Conservation (phyloP, 768 basidiomycete genomes). For the Lactarius pseudohatsudake region DNA sequence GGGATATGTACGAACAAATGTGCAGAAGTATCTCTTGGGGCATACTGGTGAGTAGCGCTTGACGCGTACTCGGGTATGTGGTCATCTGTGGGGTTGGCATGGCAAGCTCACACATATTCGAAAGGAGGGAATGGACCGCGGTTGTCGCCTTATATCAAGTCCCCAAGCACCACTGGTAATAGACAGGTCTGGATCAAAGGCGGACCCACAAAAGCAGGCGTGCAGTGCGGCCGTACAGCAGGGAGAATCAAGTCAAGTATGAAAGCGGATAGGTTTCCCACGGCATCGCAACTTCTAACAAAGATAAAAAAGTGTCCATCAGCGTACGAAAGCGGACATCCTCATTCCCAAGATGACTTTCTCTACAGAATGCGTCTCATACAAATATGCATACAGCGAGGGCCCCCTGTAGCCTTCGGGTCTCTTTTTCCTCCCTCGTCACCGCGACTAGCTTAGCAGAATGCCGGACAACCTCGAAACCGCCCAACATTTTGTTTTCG, state of each 20-base stretch:
- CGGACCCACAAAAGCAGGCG: background rate
- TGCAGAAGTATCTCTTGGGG: conserved; percentile 22
- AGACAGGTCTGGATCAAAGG: background rate
- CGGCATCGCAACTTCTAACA: conserved; percentile 14
- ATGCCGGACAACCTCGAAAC: conserved; percentile 53
- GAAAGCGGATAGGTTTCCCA: conserved; percentile 1
- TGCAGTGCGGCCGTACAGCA: background rate
- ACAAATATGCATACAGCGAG: conserved; percentile 20
- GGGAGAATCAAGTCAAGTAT: background rate
- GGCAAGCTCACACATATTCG: background rate
- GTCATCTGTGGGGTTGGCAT: background rate
- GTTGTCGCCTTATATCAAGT: background rate
- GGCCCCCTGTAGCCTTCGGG: background rate
- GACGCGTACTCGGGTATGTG: background rate
- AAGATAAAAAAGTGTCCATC: conserved; percentile 13
- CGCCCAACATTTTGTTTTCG: conserved; percentile 76
- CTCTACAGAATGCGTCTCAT: conserved; percentile 19
- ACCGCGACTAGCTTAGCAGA: conserved; percentile 1
- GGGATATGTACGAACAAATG: conserved; percentile 20
- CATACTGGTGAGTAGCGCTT: conserved; percentile 6
- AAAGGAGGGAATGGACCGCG: background rate
- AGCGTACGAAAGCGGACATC: conserved; percentile 3
- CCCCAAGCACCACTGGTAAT: background rate
- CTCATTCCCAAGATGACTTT: conserved; percentile 1
- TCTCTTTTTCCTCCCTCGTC: background rate